Conservation (phyloP, 306 rosid genomes). For the Canavalia ensiformis region DNA sequence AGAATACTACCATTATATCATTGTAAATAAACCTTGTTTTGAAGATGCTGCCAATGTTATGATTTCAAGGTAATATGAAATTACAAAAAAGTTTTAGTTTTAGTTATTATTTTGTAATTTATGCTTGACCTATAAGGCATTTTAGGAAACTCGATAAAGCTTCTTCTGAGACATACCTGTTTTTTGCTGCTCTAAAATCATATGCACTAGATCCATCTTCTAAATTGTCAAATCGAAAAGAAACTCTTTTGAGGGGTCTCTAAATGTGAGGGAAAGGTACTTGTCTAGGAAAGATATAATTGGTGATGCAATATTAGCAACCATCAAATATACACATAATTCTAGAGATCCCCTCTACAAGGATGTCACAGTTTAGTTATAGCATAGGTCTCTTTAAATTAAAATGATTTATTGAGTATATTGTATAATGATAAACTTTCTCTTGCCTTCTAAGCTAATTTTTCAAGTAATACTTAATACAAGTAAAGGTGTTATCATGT, state of each 20-base stretch:
- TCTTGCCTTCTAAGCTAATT: slow-evolving; percentile 14
- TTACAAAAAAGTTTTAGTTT: slow-evolving; percentile 12
- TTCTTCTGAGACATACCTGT: slow-evolving; percentile 85
- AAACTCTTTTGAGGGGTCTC: slow-evolving; percentile 56
- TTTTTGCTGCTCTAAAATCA: slow-evolving; percentile 69
- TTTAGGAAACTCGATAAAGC: slow-evolving; percentile 87
- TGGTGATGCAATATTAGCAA: slow-evolving; percentile 92
- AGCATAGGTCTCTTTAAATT: slow-evolving; percentile 76
- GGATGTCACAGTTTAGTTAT: slow-evolving; percentile 69
- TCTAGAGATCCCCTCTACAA: slow-evolving; percentile 78
- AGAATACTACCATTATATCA: slow-evolving; percentile 79
- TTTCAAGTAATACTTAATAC: slow-evolving; percentile 28
- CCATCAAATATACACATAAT: slow-evolving; percentile 80
- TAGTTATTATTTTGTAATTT: slow-evolving; percentile 34
- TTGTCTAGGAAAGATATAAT: slow-evolving; percentile 78
- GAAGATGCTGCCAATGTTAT: slow-evolving; percentile 67
- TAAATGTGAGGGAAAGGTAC: slow-evolving; percentile 83
- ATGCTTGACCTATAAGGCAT: slow-evolving; percentile 46
- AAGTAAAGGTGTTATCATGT: neutral
- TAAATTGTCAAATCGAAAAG: slow-evolving; percentile 56
- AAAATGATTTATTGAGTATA: slow-evolving; percentile 18
- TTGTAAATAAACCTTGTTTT: slow-evolving; percentile 83
- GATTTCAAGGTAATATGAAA: slow-evolving; percentile 76
- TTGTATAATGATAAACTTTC: slow-evolving; percentile 37
- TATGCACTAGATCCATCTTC: slow-evolving; percentile 58